Conservation (phyloP, 192 early-diverging fungal species). For the Backusella sp. region DNA sequence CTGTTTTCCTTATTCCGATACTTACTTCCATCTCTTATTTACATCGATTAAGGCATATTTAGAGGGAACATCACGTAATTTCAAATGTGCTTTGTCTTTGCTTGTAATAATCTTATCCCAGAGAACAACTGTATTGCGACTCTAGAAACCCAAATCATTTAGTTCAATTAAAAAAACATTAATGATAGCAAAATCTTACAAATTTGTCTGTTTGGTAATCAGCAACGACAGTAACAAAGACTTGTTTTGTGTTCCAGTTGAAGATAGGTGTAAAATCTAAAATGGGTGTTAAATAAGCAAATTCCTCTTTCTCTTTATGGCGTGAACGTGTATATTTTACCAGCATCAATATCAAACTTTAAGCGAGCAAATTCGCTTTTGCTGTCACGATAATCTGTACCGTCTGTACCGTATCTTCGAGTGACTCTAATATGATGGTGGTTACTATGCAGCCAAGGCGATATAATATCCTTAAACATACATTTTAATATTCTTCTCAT, state of each 20-base stretch:
- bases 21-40: conserved; percentile 64
- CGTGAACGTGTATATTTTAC: conserved; percentile 34
- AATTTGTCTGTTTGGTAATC: conserved; percentile 72
- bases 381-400: conserved; percentile 51
- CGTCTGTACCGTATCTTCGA: conserved; percentile 51
- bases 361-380: conserved; percentile 62
- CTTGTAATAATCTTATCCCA: conserved; percentile 81
- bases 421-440: conserved; percentile 29
- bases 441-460: neutral
- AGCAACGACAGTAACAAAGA: conserved; percentile 76
- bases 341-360: conserved; percentile 67
- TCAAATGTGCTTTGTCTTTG: conserved; percentile 64
- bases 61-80: conserved; percentile 49
- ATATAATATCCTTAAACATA: conserved; percentile 7
- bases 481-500: conserved; percentile 19
- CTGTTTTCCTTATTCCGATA: neutral
- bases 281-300: neutral
- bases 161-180: too few species aligned
- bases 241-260: conserved; percentile 90
- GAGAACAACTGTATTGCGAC: conserved; percentile 72
- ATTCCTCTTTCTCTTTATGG: neutral
- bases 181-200: conserved; percentile 38
- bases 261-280: conserved; percentile 77
- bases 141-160: conserved; percentile 21
- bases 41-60: conserved; percentile 78